phyloP scores from a whole-genome alignment of 2,329 filamentous ascomycete species.

The Aspergillus felis region DNA sequence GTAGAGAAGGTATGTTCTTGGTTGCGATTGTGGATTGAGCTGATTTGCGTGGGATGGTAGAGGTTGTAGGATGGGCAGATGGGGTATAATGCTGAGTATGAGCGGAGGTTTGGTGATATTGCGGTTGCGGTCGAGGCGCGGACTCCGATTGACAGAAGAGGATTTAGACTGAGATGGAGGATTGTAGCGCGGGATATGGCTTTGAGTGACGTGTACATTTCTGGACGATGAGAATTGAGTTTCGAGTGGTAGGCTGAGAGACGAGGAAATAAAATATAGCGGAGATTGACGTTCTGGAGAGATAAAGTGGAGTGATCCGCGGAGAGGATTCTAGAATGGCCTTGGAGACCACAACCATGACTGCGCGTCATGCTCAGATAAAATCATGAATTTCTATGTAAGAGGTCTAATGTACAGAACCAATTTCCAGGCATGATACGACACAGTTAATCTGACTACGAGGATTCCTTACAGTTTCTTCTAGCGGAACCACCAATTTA shows the following conservation, averaged over 20 bases:
- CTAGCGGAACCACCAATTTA: slow-evolving; percentile 78
- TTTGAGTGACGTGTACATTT: slow-evolving; percentile 27
- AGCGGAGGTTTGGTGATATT: slow-evolving; percentile 8
- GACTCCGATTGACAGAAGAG: slow-evolving; percentile 12
- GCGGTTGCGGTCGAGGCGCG: slow-evolving; percentile 17
- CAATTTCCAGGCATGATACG: neutral
- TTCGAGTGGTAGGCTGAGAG: neutral
- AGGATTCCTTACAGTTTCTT: neutral
- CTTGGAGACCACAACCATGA: neutral
- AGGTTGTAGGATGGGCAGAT: neutral
- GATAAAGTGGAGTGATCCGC: neutral
- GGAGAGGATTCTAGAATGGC: slow-evolving; percentile 17
- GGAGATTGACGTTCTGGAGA: neutral
- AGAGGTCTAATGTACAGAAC: neutral
- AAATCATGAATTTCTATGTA: neutral
- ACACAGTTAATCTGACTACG: neutral
- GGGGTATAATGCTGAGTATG: slow-evolving; percentile 21
- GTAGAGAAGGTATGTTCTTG: slow-evolving; percentile 7
- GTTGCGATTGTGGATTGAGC: neutral
- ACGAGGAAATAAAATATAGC: neutral
- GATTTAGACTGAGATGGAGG: slow-evolving; percentile 20
- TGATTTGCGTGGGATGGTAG: slow-evolving; percentile 1
- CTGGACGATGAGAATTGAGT: neutral
- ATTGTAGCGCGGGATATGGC: slow-evolving; percentile 25
- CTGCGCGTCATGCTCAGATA: neutral